Conservation (phyloP, 2,329 filamentous ascomycete species). For the Trichoderma guizhouense region DNA sequence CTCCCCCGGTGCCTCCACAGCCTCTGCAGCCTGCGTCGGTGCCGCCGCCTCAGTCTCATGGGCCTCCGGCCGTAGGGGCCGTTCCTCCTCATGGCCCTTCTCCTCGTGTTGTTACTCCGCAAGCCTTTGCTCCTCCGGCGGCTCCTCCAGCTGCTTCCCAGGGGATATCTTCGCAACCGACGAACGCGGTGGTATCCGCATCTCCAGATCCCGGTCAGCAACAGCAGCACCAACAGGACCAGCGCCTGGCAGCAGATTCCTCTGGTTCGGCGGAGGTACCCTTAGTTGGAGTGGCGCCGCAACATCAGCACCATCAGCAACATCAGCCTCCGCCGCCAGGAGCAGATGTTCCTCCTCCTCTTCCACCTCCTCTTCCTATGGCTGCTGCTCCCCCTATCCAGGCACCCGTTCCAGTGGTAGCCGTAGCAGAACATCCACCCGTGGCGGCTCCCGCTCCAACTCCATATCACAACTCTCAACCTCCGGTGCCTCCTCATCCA, state of each 20-base stretch:
- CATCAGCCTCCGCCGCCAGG: slow-evolving; percentile 15
- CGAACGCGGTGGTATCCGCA: not conserved
- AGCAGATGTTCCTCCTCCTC: not conserved
- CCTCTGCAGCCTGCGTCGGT: not conserved
- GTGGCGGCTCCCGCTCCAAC: not conserved
- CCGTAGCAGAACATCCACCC: not conserved
- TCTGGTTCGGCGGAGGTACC: not conserved
- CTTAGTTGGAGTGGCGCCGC: slow-evolving; percentile 21
- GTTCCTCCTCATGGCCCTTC: not conserved
- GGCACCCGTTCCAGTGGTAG: not conserved
- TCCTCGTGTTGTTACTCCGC: not conserved
- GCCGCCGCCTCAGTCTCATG: not conserved
- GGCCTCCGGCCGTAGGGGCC: not conserved
- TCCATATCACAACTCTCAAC: not conserved
- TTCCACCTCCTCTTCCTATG: not conserved
- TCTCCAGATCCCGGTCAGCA: not conserved
- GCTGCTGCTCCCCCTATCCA: not conserved
- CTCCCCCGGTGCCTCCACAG: not conserved
- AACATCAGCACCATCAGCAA: slow-evolving; percentile 28
- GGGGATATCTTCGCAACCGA: not conserved
- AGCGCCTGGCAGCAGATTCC: not conserved
- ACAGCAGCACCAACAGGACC: not conserved
- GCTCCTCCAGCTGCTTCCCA: not conserved
- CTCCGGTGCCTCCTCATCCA: not conserved
- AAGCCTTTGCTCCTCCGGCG: not conserved